A percentile compares a stretch with the other conserved stretches of the same genome.
Conservation (phyloP, 768 basidiomycete genomes). For the Naematelia encephala region DNA sequence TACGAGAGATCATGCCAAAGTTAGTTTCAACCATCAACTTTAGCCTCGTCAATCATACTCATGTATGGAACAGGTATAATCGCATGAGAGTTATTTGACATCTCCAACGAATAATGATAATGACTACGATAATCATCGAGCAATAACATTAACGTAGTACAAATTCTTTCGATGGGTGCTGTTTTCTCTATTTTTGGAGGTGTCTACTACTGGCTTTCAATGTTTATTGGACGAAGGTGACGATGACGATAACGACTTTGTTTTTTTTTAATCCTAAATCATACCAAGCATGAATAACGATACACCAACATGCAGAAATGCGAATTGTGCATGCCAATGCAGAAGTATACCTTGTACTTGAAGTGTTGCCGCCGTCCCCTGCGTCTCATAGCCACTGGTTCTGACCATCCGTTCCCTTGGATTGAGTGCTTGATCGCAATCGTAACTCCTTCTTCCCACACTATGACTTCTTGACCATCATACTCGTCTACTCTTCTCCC, state of each 20-base stretch:
- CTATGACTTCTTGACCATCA: background rate
- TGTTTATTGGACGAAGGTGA: background rate
- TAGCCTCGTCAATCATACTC: too few relatives aligned
- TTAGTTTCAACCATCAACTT: constrained; percentile 15
- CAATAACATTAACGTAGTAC: too few relatives aligned
- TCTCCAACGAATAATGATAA: background rate
- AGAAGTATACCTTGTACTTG: too few relatives aligned
- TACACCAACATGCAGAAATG: too few relatives aligned
- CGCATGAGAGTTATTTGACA: constrained; percentile 1
- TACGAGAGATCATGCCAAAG: constrained; percentile 66
- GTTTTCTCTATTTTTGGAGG: too few relatives aligned
- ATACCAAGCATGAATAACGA: background rate
- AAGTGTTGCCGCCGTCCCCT: too few relatives aligned
- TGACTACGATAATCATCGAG: background rate
- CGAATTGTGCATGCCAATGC: too few relatives aligned
- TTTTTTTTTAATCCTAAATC: background rate
- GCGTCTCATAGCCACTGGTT: too few relatives aligned
- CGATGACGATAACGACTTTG: background rate
- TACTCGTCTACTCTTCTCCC: too few relatives aligned
- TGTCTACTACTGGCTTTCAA: background rate
- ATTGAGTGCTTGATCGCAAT: background rate
- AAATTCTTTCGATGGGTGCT: background rate
- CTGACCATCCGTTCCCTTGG: background rate
- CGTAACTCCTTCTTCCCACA: background rate
- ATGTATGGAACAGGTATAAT: constrained; percentile 3